A percentile compares a stretch with the other conserved stretches of the same genome.
phyloP scores from a whole-genome alignment of 352 stramenopile genomes.

The Detonula confervacea region DNA sequence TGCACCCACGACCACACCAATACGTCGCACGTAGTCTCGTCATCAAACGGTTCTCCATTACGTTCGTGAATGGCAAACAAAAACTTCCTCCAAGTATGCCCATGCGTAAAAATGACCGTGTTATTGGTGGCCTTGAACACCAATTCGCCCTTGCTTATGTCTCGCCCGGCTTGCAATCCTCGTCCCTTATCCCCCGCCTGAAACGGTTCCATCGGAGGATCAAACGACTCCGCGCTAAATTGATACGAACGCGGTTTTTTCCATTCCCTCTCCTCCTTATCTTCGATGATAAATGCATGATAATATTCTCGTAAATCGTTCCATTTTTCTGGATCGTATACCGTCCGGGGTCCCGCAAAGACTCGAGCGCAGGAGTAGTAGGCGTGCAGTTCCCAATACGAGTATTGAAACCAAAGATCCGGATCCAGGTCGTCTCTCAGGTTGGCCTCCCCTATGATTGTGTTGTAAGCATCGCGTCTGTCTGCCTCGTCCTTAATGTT shows the following conservation, averaged over 20 bases:
- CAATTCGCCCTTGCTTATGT: conserved; percentile 55
- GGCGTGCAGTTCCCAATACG: conserved; percentile 46
- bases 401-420: conserved; percentile 22
- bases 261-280: conserved; percentile 10
- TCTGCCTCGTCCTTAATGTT: conserved; percentile 3
- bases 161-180: conserved; percentile 40
- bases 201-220: conserved; percentile 33
- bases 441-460: conserved; percentile 11
- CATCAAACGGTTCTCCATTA: conserved; percentile 19
- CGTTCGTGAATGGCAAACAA: conserved; percentile 38
- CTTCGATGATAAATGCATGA: conserved; percentile 29
- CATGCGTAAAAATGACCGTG: conserved; percentile 44
- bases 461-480: not conserved
- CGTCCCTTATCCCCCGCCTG: conserved; percentile 47
- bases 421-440: conserved; percentile 9
- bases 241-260: conserved; percentile 18
- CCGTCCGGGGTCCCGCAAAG: conserved; percentile 6
- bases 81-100: conserved; percentile 46
- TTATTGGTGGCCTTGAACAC: conserved; percentile 60
- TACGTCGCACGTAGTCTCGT: conserved; percentile 32
- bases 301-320: conserved; percentile 35
- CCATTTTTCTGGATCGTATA: conserved; percentile 32
- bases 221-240: conserved; percentile 15
- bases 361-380: conserved; percentile 31
- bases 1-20: conserved; percentile 52